These are phyloP conservation scores for Linum lewisii DNA, from an alignment of 345 rosid species.

Conservation along the genomic window DNA sequence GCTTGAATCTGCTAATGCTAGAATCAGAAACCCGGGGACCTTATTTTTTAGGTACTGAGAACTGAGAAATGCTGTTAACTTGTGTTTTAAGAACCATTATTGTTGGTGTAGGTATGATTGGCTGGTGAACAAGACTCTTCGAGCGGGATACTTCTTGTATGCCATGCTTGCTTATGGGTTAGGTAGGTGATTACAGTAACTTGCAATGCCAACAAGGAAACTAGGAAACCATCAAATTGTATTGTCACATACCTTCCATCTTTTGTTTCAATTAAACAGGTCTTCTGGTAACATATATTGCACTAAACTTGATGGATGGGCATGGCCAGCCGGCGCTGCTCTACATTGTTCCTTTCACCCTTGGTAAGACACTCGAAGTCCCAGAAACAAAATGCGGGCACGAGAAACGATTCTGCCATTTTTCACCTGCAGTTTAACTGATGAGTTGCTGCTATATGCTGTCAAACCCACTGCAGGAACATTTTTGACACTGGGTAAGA, in stretches of 20 bases:
- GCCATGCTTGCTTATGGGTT: slow-evolving; percentile 91
- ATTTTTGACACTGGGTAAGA: slow-evolving; percentile 21
- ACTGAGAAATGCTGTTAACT: background rate
- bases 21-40: too few species aligned
- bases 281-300: slow-evolving; percentile 82
- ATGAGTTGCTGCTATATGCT: too few species aligned
- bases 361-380: slow-evolving; percentile 37
- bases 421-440: background rate
- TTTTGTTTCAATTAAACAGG: slow-evolving; percentile 27
- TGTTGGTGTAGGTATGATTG: slow-evolving; percentile 61
- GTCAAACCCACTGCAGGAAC: slow-evolving; percentile 18
- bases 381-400: background rate
- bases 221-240: background rate
- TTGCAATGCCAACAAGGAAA: background rate
- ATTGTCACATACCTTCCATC: background rate
- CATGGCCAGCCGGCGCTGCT: slow-evolving; percentile 98
- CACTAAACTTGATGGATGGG: slow-evolving; percentile 94
- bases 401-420: background rate
- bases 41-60: too few species aligned
- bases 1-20: too few species aligned
- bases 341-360: slow-evolving; percentile 90
- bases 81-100: background rate
- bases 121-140: slow-evolving; percentile 77
- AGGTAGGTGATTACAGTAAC: slow-evolving; percentile 32
- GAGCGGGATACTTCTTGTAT: slow-evolving; percentile 91